Evolutionary conservation across 768 basidiomycete species (phyloP), one percentile per base, ranked within the genome.

Genomic region (Suillus decipiens): DNA sequence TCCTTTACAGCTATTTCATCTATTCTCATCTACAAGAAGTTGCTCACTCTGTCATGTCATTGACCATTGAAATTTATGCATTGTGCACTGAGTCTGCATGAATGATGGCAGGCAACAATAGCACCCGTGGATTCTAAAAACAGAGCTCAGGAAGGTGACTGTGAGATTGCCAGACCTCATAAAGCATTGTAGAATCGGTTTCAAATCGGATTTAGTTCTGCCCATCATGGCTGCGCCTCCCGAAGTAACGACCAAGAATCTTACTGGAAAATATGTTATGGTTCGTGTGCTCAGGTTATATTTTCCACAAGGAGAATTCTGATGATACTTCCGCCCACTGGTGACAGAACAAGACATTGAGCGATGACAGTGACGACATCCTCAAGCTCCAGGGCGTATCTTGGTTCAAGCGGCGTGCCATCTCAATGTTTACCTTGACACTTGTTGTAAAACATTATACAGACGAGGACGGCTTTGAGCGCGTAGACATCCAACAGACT

Each of bases 341-440:
- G 47, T 53, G 31, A 60, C 63, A 92, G 91, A 91, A 89, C 79
- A 92, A 89, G 74, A 50, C 77, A 1, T 80, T 91, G 60, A 89
- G 86, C 45, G 89, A 88, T 67, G 68, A 71, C 36, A 80, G 81
- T 5, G 90, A 92, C 59, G 79, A 79, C 33, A 87, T 93, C 64
- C 84, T 93, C 47, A 71, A 73, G 37, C 78, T 89, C 3, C 92
- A 93, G 72, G 92, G 92, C 57, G 81, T 93, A 37, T 72, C 86
- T 39, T 93, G 91, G 91, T 63, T 87, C 53, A 89, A 79, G 67
- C 85, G 92, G 66, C 86, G 81, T 63, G 82, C 82, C 31, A 92
- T 93, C 68, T 61, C 70, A 28, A 37, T 78, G 33, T 86, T 82
- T 37, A 85, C 83, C 19, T 68, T 93, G 53, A 89, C 86, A 28